These are phyloP conservation scores for Moniliella sp. DNA, from an alignment of 1,284 basidiomycete genomes.

Conservation along the genomic window DNA sequence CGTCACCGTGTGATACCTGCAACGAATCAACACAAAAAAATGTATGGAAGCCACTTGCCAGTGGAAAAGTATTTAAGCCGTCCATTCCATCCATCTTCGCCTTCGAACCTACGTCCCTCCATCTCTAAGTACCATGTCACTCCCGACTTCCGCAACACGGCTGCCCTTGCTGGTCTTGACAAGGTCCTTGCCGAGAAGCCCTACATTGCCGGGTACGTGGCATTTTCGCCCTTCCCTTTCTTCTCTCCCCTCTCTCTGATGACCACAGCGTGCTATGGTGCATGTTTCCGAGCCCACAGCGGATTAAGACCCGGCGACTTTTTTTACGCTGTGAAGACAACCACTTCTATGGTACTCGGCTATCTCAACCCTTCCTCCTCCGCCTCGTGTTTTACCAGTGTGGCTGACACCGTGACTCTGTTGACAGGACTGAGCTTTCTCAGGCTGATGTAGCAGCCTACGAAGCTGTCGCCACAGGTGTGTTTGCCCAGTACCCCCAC, in stretches of 20 bases:
- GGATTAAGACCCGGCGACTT: constrained; percentile 34
- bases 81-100: too few species aligned
- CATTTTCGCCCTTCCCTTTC: background rate
- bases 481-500: constrained; percentile 46
- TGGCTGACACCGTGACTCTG: background rate
- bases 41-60: too few species aligned
- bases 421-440: constrained; percentile 67
- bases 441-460: constrained; percentile 94
- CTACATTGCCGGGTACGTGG: constrained; percentile 31
- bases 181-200: constrained; percentile 22
- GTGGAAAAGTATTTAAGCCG: too few species aligned
- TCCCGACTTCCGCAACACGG: constrained; percentile 28
- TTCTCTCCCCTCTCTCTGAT: constrained; percentile 6
- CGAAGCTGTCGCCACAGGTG: constrained; percentile 48
- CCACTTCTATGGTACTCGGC: too few species aligned
- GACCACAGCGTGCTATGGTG: constrained; percentile 31
- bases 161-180: constrained; percentile 22
- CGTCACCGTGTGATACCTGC: too few species aligned
- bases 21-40: too few species aligned
- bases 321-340: constrained; percentile 31
- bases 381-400: background rate
- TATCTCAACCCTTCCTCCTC: too few species aligned
- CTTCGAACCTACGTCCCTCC: too few species aligned
- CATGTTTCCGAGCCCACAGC: constrained; percentile 35
- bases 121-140: constrained; percentile 22